Percentiles rank a stretch among this genome's conserved stretches.
phyloP scores from a whole-genome alignment of 2,329 filamentous ascomycete genomes.

The Coniella lustricola region DNA sequence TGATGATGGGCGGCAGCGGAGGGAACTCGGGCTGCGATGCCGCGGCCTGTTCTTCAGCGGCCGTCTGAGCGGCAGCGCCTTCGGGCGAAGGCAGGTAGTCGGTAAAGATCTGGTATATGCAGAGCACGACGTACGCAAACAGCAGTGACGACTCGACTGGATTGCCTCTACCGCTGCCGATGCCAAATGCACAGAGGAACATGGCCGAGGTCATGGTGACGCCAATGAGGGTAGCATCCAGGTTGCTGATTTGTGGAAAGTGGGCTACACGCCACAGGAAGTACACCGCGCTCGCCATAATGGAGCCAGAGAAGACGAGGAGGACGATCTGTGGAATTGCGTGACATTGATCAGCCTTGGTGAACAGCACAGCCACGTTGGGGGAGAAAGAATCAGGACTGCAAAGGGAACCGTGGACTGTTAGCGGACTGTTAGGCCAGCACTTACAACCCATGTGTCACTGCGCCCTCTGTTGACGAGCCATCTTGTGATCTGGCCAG shows the following conservation, averaged over 20 bases:
- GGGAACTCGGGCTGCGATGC: slow-evolving; percentile 77
- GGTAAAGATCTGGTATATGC: slow-evolving; percentile 98
- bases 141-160: slow-evolving; percentile 90
- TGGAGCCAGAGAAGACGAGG: slow-evolving; percentile 77
- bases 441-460: slow-evolving; percentile 89
- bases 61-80: slow-evolving; percentile 37
- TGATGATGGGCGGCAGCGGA: slow-evolving; percentile 93
- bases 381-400: background rate
- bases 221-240: slow-evolving; percentile 88
- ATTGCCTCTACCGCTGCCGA: slow-evolving; percentile 87
- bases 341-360: slow-evolving; percentile 25
- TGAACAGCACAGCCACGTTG: background rate
- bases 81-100: slow-evolving; percentile 81
- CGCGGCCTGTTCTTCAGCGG: slow-evolving; percentile 39
- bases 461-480: slow-evolving; percentile 88
- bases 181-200: slow-evolving; percentile 89
- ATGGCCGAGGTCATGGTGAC: slow-evolving; percentile 87
- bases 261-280: slow-evolving; percentile 93
- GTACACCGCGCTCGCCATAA: slow-evolving; percentile 90
- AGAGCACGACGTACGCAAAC: slow-evolving; percentile 96
- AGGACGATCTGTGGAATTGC: slow-evolving; percentile 66
- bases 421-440: no score
- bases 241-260: slow-evolving; percentile 87
- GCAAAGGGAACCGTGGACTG: background rate
- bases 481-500: slow-evolving; percentile 90